Percentiles rank a stretch among this genome's conserved stretches.
phyloP scores from a whole-genome alignment of 306 rosid species.

The Cyamopsis tetragonoloba region DNA sequence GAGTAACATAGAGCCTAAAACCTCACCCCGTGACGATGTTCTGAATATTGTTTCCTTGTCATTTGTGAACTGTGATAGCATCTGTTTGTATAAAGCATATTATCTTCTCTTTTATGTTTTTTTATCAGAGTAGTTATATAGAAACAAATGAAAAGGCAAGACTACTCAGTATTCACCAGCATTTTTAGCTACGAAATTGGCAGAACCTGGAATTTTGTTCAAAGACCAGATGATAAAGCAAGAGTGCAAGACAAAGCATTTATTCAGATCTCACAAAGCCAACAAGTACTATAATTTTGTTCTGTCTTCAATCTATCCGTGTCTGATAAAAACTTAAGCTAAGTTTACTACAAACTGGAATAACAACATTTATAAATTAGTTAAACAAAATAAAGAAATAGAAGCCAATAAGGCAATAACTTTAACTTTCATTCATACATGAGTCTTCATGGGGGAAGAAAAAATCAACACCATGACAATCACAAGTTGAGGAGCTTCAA shows the following conservation, averaged over 20 bases:
- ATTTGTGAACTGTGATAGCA: background rate
- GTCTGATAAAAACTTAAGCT: slow-evolving; percentile 21
- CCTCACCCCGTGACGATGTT: too few species aligned
- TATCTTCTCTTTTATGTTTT: background rate
- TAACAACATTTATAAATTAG: slow-evolving; percentile 20
- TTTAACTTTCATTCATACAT: slow-evolving; percentile 16
- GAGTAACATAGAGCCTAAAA: too few species aligned
- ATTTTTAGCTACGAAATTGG: too few species aligned
- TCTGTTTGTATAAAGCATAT: background rate
- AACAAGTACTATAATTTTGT: slow-evolving; percentile 21
- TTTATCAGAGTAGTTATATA: background rate
- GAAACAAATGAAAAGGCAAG: background rate
- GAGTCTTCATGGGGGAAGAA: background rate
- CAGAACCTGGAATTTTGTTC: background rate
- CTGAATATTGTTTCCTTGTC: background rate
- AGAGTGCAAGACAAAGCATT: slow-evolving; percentile 26
- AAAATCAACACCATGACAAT: background rate
- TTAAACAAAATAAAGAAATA: slow-evolving; percentile 11
- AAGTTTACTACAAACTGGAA: background rate
- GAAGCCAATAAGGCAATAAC: slow-evolving; percentile 17
- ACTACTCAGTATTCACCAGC: too few species aligned
- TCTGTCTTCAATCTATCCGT: slow-evolving; percentile 20
- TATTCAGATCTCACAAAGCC: slow-evolving; percentile 15
- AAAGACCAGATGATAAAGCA: background rate
- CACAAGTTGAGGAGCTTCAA: slow-evolving; percentile 23